Base-by-base conservation (phyloP, 257 asterid genomes). In the Jacaranda mimosifolia region DNA sequence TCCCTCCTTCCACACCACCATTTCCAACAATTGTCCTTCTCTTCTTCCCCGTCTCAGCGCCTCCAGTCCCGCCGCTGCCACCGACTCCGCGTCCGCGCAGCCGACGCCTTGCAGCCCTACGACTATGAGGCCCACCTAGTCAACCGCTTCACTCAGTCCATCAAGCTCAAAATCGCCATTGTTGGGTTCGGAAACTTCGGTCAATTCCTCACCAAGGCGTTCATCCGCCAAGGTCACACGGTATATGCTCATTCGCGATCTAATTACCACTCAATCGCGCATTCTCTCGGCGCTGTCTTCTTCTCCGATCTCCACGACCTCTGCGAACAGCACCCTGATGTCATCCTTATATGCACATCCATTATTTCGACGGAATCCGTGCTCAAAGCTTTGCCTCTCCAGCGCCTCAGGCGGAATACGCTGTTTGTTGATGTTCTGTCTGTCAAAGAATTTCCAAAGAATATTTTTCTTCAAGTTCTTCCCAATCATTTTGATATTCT, bases 151-250 rank as follows among this genome's bases (percentile, higher is more conserved):
- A 45, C 74, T 1, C 91, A 88, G 45, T 87, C 92, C 15, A 79
- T 81, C 7, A 87, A 81, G 84, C 93, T 93, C 77, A 91, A 90
- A 53, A 90, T 93, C 58, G 97, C 92, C 57, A 83, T 93, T 0
- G 72, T 93, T 1, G 97, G 98, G 3, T 93, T 93, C 68, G 98
- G 98, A 0, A 93, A 93, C 77, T 93, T 91, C 77, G 97, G 98
- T 3, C 98, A 93, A 45, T 93, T 91, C 62, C 89, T 93, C 6
- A 94, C 98, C 17, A 91, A 87, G 80, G 85, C 96, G 4, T 90
- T 93, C 79, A 70, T 90, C 65, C 90, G 83, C 8, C 96, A 86
- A 42, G 97, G 97, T 5, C 97, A 93, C 82, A 6, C 71, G 15
- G 98, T 93, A 0, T 84, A 76, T 15, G 94, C 96, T 1, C 87